Conservation (phyloP, 1,139 yeast species). For the Arxiozyma telluris region DNA sequence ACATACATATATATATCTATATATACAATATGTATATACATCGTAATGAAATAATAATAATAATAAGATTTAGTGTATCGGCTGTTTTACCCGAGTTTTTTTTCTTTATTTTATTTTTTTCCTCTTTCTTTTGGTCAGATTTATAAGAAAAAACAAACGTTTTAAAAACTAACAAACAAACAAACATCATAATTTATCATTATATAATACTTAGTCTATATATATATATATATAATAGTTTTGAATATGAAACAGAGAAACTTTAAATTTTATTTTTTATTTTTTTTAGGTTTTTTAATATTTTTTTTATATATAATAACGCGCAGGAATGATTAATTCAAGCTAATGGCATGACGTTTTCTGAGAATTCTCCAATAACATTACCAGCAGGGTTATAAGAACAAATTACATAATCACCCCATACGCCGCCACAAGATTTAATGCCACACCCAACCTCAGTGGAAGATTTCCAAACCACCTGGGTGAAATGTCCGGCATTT, state of each 20-base stretch:
- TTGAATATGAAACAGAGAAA: not conserved
- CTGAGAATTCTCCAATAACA: slow-evolving; percentile 35
- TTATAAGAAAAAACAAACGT: too few species aligned
- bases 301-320: not conserved
- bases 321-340: not conserved
- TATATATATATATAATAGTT: too few species aligned
- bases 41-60: too few species aligned
- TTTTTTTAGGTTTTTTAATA: not conserved
- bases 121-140: too few species aligned
- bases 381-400: slow-evolving; percentile 60
- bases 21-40: not conserved
- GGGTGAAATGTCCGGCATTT: slow-evolving; percentile 51
- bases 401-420: slow-evolving; percentile 55
- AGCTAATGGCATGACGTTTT: slow-evolving; percentile 38
- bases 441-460: slow-evolving; percentile 54
- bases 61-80: too few species aligned
- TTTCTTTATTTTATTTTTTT: too few species aligned
- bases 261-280: too few species aligned
- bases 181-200: not conserved
- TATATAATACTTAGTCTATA: not conserved
- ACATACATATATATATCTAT: not conserved
- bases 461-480: slow-evolving; percentile 55
- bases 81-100: too few species aligned
- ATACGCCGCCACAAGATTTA: slow-evolving; percentile 38
- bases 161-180: not conserved